Evolutionary conservation across 768 basidiomycete genomes (phyloP).

Genomic region (Gymnopilus dilepis): DNA sequence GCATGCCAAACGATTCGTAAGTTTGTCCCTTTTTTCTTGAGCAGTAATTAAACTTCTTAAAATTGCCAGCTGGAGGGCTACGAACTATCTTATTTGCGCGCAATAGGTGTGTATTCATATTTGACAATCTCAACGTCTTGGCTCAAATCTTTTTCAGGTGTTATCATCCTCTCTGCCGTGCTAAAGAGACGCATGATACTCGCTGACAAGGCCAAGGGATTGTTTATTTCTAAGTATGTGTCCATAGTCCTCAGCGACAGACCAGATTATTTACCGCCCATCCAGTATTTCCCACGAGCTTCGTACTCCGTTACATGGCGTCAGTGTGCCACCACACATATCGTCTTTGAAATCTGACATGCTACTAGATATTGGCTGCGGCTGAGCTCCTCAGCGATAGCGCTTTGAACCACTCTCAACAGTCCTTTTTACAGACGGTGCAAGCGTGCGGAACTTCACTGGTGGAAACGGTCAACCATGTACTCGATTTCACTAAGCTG

Average conservation of each 20-base stretch:
- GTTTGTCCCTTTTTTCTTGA: slow-evolving; percentile 27
- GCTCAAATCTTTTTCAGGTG: slow-evolving; percentile 48
- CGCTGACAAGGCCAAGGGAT: slow-evolving; percentile 91
- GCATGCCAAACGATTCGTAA: slow-evolving; percentile 80
- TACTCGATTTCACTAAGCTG: slow-evolving; percentile 94
- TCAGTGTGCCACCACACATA: slow-evolving; percentile 54
- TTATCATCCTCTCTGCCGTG: slow-evolving; percentile 92
- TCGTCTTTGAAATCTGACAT: not conserved
- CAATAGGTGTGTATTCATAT: slow-evolving; percentile 63
- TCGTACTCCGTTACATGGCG: slow-evolving; percentile 90
- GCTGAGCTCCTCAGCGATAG: slow-evolving; percentile 92
- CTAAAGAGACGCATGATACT: slow-evolving; percentile 92
- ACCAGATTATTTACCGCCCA: not conserved
- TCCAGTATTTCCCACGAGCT: slow-evolving; percentile 87
- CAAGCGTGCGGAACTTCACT: slow-evolving; percentile 95
- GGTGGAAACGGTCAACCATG: slow-evolving; percentile 96
- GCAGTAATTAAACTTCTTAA: not conserved
- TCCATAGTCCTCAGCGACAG: not conserved
- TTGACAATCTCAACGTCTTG: not conserved
- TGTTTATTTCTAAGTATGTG: slow-evolving; percentile 91
- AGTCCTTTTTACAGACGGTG: slow-evolving; percentile 89
- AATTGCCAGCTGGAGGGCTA: slow-evolving; percentile 76
- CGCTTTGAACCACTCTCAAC: slow-evolving; percentile 77
- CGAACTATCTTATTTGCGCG: slow-evolving; percentile 89
- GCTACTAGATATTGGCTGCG: slow-evolving; percentile 80